Conservation (phyloP, 2,329 filamentous ascomycete species). For the Stagonosporopsis chrysanthemi region DNA sequence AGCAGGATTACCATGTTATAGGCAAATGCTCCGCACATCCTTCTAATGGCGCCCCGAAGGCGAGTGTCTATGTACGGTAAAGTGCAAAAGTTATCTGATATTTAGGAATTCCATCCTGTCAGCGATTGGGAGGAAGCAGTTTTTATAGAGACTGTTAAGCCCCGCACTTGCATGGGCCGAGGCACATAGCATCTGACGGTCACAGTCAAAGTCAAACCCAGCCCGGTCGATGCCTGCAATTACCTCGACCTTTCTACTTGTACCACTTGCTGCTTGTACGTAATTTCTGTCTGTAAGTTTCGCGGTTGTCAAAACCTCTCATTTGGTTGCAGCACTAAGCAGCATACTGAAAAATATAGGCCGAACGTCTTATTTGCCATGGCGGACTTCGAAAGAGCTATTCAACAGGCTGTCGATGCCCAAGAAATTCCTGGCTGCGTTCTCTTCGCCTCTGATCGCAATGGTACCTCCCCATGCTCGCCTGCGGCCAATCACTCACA, state of each 20-base stretch:
- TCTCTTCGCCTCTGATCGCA: constrained; percentile 30
- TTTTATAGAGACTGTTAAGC: not conserved
- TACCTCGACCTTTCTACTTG: not conserved
- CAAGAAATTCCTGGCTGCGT: constrained; percentile 32
- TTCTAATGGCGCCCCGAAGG: too few species aligned
- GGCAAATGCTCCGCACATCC: too few species aligned
- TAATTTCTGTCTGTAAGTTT: not conserved
- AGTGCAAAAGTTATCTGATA: too few species aligned
- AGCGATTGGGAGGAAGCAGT: too few species aligned
- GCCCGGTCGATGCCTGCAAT: too few species aligned
- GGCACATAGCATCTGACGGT: not conserved
- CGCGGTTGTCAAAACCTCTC: too few species aligned
- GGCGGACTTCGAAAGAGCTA: constrained; percentile 26
- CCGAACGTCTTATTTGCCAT: not conserved
- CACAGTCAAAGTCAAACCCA: too few species aligned
- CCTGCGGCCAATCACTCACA: not conserved
- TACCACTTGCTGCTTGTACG: not conserved
- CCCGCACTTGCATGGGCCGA: constrained; percentile 14
- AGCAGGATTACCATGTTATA: too few species aligned
- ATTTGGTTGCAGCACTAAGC: not conserved
- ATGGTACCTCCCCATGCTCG: constrained; percentile 21
- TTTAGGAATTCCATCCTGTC: too few species aligned
- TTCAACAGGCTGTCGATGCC: constrained; percentile 31
- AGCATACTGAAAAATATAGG: not conserved
- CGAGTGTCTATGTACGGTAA: too few species aligned